phyloP scores from a whole-genome alignment of 176 grass and related monocot genomes.

The Juncus inflexus region DNA sequence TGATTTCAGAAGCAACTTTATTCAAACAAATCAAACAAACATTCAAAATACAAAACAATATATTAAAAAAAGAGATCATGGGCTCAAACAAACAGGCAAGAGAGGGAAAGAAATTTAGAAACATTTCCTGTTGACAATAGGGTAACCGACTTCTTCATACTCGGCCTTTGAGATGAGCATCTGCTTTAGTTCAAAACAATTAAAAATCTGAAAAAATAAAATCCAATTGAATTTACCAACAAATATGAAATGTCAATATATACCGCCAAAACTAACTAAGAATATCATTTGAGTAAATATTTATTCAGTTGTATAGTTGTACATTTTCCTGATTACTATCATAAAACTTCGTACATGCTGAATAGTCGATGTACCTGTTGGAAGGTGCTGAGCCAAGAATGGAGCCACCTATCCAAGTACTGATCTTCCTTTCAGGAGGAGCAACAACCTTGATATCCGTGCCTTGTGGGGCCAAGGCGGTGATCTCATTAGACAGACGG shows the following conservation, averaged over 20 bases:
- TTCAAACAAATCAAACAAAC: too few species aligned
- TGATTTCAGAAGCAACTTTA: too few species aligned
- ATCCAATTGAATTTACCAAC: too few species aligned
- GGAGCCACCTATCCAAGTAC: conserved; percentile 55
- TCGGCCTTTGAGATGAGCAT: conserved; percentile 78
- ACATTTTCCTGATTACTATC: background rate
- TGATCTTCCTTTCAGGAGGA: conserved; percentile 55
- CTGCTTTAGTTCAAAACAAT: conserved; percentile 6
- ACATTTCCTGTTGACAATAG: conserved; percentile 79
- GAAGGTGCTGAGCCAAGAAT: conserved; percentile 60
- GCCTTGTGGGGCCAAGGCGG: conserved; percentile 49
- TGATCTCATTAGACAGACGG: conserved; percentile 88
- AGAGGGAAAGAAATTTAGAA: conserved; percentile 34
- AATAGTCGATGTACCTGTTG: conserved; percentile 33
- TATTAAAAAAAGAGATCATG: too few species aligned
- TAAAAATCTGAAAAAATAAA: too few species aligned
- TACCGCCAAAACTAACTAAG: background rate
- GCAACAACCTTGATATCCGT: conserved; percentile 73
- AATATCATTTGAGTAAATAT: background rate
- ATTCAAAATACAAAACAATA: too few species aligned
- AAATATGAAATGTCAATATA: background rate
- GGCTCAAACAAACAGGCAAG: too few species aligned
- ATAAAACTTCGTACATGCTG: background rate
- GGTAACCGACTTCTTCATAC: conserved; percentile 56
- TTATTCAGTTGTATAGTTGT: too few species aligned